Percentiles rank a stretch among this genome's conserved stretches.
Conservation (phyloP, 179 eudicot genomes). For the Amaranthus tricolor region DNA sequence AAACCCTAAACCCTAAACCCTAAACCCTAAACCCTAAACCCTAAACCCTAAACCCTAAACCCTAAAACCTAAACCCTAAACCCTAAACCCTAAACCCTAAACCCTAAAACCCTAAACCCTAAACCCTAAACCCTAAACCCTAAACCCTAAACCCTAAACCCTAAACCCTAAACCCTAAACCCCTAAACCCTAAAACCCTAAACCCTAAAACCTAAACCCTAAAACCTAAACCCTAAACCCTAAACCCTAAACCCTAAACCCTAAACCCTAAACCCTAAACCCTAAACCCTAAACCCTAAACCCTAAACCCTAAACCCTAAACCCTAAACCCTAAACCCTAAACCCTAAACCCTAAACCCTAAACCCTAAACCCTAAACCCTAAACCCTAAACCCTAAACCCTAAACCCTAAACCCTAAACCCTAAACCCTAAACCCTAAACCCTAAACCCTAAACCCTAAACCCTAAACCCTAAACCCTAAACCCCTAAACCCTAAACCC, state of each 20-base stretch:
- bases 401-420: constrained; percentile 25
- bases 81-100: constrained; percentile 23
- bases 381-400: constrained; percentile 15
- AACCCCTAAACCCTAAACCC: too few species aligned
- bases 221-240: constrained; percentile 18
- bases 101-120: constrained; percentile 23
- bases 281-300: constrained; percentile 14
- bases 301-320: constrained; percentile 10
- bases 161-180: constrained; percentile 14
- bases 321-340: constrained; percentile 17
- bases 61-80: constrained; percentile 18
- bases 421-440: constrained; percentile 25
- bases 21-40: constrained; percentile 28
- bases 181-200: constrained; percentile 11
- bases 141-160: constrained; percentile 20
- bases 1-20: constrained; percentile 27
- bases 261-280: constrained; percentile 13
- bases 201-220: constrained; percentile 13
- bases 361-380: constrained; percentile 16
- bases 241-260: constrained; percentile 17
- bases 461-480: constrained; percentile 22
- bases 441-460: constrained; percentile 23
- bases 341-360: constrained; percentile 16
- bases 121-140: constrained; percentile 23
- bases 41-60: constrained; percentile 21